Conservation (phyloP, 257 asterid species). For the Solanum clarkiae region DNA sequence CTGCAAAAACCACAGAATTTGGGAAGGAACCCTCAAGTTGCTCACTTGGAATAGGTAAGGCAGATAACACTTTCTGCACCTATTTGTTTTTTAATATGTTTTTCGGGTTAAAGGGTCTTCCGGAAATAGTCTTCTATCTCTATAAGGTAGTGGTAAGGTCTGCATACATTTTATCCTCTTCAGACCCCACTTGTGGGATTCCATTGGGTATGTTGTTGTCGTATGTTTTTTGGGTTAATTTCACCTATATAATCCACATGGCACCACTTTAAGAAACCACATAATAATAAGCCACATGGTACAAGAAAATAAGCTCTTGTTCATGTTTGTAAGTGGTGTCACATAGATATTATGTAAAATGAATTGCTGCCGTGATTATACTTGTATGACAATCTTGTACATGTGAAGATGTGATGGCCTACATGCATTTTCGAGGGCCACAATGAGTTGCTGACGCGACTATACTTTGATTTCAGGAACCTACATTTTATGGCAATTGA, state of each 20-base stretch:
- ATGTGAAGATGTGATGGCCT: not conserved
- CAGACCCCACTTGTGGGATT: no score
- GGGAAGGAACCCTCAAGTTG: conserved; percentile 56
- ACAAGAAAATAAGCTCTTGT: not conserved
- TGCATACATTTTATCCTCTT: no score
- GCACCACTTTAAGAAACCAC: not conserved
- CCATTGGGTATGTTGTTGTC: no score
- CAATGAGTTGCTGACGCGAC: not conserved
- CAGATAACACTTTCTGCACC: not conserved
- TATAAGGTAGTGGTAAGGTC: no score
- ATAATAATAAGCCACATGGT: not conserved
- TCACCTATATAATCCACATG: not conserved
- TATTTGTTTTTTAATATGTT: not conserved
- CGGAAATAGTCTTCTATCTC: no score
- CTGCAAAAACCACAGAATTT: conserved; percentile 53
- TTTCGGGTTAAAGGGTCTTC: no score
- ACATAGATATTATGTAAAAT: not conserved
- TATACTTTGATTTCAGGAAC: conserved; percentile 22
- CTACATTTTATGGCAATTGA: conserved; percentile 28
- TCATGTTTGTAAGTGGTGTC: not conserved
- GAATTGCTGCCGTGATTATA: not conserved
- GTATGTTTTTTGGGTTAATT: not conserved
- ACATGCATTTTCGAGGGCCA: not conserved
- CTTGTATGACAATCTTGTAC: not conserved
- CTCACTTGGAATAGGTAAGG: conserved; percentile 38